Evolutionary conservation across 495 filamentous ascomycete species (phyloP), one percentile per base, ranked within the genome.

Genomic region (Hypoxylon trugodes): DNA sequence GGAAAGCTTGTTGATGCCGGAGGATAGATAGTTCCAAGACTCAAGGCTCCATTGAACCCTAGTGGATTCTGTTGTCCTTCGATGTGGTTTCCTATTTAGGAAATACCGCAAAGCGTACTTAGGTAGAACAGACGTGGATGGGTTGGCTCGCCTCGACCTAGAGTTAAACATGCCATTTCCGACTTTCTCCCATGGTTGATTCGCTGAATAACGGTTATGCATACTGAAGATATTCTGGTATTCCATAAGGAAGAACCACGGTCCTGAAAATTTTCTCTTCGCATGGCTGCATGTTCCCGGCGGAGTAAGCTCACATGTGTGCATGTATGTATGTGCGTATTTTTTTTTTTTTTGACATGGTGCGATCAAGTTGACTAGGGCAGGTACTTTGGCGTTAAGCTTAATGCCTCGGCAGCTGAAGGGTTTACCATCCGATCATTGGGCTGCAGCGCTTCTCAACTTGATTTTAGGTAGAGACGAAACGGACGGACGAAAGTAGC

Each of bases 351-450:
- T 53, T 56, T 48, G 45, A 51, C 35, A 48, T 43, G 9, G 26
- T 16, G 40, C 43, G 33, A 24, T 49, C 33, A 25, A 24, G 32
- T 38, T 41, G 45, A 40, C 43, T 18, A 22, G 24, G 24, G 22
- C 53, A 40, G 47, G 55, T 42, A 50, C 35, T 45, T 59, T 35
- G 25, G 49, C 25, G 28, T 25, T 13, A 53, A 41, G 33, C 28
- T 45, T 60, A 13, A 32, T 8, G 35, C 56, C 62, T 66, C 62
- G 62, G 64, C 33, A 67, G 58, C 45, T 45, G 47, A 28, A 25
- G 21, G 35, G n/a, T 50, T 59, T 15, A 35, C 26, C 9, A 46
- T 65, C 49, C 40, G 32, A 38, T 15, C 16, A 52, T 52, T 48
- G 22, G 49, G 55, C 37, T 26, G 40, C 30, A 49, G 22, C 61